Evolutionary conservation across 768 basidiomycete genomes (phyloP).

Genomic region (Hypsizygus marmoreus): DNA sequence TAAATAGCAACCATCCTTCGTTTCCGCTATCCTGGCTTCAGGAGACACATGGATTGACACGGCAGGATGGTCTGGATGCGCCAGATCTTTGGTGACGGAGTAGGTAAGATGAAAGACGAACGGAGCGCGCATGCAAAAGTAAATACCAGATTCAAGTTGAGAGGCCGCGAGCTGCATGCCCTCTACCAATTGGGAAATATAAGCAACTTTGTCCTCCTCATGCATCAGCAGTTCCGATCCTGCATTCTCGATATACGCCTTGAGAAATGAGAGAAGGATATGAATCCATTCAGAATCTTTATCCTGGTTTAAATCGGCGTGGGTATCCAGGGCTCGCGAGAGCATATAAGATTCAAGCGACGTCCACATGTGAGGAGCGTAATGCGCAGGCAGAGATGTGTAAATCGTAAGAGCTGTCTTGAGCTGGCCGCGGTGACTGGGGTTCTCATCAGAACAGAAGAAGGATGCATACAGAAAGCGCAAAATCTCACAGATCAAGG

Average conservation of each 20-base stretch:
- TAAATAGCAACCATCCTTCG: constrained; percentile 67
- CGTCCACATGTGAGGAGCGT: constrained; percentile 80
- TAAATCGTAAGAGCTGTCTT: constrained; percentile 68
- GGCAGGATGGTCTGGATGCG: constrained; percentile 69
- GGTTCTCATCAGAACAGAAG: not conserved
- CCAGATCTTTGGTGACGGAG: constrained; percentile 52
- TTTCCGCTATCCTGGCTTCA: constrained; percentile 52
- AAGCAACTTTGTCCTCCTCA: constrained; percentile 49
- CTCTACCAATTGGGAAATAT: constrained; percentile 52
- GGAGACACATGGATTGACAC: constrained; percentile 53
- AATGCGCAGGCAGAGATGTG: constrained; percentile 82
- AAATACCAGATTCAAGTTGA: constrained; percentile 56
- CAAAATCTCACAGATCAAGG: constrained; percentile 76
- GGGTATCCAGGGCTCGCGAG: constrained; percentile 69
- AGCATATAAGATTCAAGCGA: constrained; percentile 81
- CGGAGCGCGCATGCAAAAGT: not conserved
- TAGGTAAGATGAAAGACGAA: constrained; percentile 1
- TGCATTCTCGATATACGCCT: constrained; percentile 59
- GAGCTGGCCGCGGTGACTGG: constrained; percentile 68
- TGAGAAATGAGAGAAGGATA: constrained; percentile 74
- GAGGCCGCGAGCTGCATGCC: constrained; percentile 51
- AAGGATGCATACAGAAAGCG: not conserved
- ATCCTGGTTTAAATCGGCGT: constrained; percentile 54
- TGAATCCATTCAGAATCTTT: constrained; percentile 82
- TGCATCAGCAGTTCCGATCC: constrained; percentile 56